Evolutionary conservation across 108 stramenopile genomes (phyloP).

Genomic region (Pseudonitzschia pungens): DNA sequence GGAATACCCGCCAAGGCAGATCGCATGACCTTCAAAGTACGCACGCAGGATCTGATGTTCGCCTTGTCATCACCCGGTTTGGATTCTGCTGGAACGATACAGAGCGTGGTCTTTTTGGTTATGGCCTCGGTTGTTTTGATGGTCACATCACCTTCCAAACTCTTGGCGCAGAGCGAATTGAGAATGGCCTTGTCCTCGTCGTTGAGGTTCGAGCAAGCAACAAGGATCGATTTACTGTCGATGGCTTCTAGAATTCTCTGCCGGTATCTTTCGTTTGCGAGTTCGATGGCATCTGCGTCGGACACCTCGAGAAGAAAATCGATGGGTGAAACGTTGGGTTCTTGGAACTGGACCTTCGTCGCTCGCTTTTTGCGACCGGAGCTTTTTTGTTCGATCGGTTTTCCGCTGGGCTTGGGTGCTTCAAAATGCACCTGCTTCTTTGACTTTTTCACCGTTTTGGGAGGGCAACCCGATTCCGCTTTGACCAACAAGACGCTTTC

Average conservation of each 20-base stretch:
- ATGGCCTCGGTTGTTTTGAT: constrained; percentile 59
- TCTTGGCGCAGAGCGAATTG: constrained; percentile 38
- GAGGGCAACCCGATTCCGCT: neutral
- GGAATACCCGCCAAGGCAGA: constrained; percentile 72
- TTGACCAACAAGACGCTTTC: neutral
- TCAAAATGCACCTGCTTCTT: neutral
- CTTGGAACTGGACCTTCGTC: neutral
- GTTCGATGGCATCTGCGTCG: neutral
- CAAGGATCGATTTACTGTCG: constrained; percentile 28
- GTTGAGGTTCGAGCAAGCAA: constrained; percentile 45
- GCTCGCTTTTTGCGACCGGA: no score
- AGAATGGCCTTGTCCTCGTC: constrained; percentile 53
- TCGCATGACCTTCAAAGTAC: constrained; percentile 81
- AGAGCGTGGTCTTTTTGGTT: constrained; percentile 60
- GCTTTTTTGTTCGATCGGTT: neutral
- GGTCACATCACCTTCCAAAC: constrained; percentile 48
- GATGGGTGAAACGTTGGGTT: neutral
- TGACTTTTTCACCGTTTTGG: neutral
- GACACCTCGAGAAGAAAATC: neutral
- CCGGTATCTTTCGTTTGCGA: constrained; percentile 37
- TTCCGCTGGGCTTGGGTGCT: no score
- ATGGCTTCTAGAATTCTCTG: constrained; percentile 16
- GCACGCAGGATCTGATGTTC: constrained; percentile 33
- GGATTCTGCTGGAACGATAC: constrained; percentile 46
- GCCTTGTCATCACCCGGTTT: constrained; percentile 9